Conservation (phyloP, 495 filamentous ascomycete species). For the Pseudotulostoma volvatum region DNA sequence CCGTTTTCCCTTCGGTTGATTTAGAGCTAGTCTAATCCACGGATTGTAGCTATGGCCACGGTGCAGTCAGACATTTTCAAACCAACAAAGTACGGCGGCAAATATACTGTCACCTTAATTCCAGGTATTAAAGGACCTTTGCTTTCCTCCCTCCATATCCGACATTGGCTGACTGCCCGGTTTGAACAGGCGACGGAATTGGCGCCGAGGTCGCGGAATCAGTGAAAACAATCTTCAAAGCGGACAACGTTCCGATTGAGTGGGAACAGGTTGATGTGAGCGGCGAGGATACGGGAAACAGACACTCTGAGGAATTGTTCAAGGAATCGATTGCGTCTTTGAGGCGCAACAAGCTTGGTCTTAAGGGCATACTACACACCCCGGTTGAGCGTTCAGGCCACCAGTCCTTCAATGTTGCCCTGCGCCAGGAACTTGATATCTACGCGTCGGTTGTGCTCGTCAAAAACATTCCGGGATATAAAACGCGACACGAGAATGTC, state of each 20-base stretch:
- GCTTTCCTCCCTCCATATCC: neutral
- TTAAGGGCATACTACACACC: constrained; percentile 94
- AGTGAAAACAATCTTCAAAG: constrained; percentile 98
- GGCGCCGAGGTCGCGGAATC: constrained; percentile 95
- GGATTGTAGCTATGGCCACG: constrained; percentile 43
- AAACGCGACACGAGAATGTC: constrained; percentile 90
- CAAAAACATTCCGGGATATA: constrained; percentile 98
- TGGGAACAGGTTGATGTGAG: constrained; percentile 98
- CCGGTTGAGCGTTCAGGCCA: constrained; percentile 93
- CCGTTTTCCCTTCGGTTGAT: constrained; percentile 3
- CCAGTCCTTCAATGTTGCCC: constrained; percentile 97
- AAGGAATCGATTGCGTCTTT: constrained; percentile 85
- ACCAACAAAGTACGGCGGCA: constrained; percentile 97
- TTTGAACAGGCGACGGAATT: constrained; percentile 71
- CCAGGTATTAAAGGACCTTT: constrained; percentile 40
- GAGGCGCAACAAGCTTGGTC: constrained; percentile 91
- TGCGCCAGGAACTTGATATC: constrained; percentile 97
- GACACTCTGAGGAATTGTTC: constrained; percentile 88
- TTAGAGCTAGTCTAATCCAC: constrained; percentile 7
- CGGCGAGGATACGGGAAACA: constrained; percentile 71
- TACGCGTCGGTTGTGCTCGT: constrained; percentile 95
- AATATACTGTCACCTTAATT: constrained; percentile 97
- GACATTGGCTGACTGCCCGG: too few species aligned
- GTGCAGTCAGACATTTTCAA: constrained; percentile 85
- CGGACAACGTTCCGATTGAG: constrained; percentile 93